Evolutionary conservation across 2,329 filamentous ascomycete genomes (phyloP).

Genomic region (Rhinocladiella similis): DNA sequence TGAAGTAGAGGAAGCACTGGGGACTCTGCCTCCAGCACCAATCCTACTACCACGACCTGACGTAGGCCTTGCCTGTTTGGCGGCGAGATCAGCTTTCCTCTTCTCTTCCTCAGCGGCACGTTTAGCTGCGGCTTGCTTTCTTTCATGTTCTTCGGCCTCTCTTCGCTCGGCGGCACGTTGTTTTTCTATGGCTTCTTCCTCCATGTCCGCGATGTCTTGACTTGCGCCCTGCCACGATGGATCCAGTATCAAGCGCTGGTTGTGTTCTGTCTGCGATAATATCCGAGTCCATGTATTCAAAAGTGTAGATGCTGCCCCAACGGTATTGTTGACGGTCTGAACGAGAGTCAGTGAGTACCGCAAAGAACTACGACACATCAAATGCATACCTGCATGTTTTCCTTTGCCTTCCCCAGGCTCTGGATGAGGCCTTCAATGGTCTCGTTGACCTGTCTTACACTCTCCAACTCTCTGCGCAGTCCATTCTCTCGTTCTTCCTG

Average conservation of each 20-base stretch:
- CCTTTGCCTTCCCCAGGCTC: conserved; percentile 49
- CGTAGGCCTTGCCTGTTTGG: conserved; percentile 32
- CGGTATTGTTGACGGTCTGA: conserved; percentile 80
- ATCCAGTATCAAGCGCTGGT: conserved; percentile 86
- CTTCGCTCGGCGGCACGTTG: conserved; percentile 77
- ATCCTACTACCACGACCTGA: conserved; percentile 36
- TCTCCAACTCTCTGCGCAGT: conserved; percentile 76
- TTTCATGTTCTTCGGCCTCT: conserved; percentile 74
- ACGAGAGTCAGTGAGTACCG: neutral
- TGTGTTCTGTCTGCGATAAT: conserved; percentile 95
- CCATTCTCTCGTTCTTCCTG: conserved; percentile 68
- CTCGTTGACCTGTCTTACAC: conserved; percentile 81
- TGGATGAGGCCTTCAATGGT: conserved; percentile 67
- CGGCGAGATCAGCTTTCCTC: conserved; percentile 38
- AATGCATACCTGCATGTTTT: conserved; percentile 49
- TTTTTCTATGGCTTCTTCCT: conserved; percentile 72
- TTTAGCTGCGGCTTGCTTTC: conserved; percentile 66
- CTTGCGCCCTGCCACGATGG: conserved; percentile 86
- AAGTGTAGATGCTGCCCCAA: conserved; percentile 81
- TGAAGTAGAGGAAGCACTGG: conserved; percentile 15
- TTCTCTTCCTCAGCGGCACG: conserved; percentile 52
- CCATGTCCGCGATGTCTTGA: conserved; percentile 81
- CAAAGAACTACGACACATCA: conserved; percentile 1
- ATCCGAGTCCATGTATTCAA: conserved; percentile 96
- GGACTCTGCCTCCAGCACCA: conserved; percentile 36